Evolutionary conservation across 352 stramenopile genomes (phyloP).

Genomic region (Globisporangium okanoganense): DNA sequence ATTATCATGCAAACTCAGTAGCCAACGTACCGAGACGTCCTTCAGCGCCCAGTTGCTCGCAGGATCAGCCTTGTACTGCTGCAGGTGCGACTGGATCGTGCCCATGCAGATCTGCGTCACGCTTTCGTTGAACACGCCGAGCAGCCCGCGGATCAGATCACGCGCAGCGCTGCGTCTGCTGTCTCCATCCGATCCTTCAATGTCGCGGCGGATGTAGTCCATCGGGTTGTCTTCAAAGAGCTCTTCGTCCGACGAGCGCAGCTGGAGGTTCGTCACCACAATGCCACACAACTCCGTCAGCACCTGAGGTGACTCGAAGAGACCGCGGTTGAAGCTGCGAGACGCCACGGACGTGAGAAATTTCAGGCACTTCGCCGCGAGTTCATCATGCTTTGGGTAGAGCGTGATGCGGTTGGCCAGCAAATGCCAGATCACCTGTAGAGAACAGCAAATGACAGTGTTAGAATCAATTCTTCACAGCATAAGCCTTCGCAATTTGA

Average conservation of each 20-base stretch:
- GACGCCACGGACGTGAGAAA: constrained; percentile 96
- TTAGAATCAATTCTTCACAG: background rate
- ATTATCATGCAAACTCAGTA: background rate
- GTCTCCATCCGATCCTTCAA: constrained; percentile 97
- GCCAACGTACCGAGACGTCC: constrained; percentile 88
- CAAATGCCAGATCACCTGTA: constrained; percentile 66
- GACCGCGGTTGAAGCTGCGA: constrained; percentile 90
- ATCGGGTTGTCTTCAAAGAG: constrained; percentile 98
- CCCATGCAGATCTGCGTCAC: constrained; percentile 94
- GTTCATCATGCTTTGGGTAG: constrained; percentile 92
- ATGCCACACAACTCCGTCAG: constrained; percentile 94
- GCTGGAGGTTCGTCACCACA: constrained; percentile 97
- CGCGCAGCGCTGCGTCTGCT: constrained; percentile 93
- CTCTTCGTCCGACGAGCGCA: constrained; percentile 96
- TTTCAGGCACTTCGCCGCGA: constrained; percentile 96
- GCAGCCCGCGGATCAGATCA: constrained; percentile 94
- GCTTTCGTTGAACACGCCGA: constrained; percentile 91
- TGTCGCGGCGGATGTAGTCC: constrained; percentile 98
- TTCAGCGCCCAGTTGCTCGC: constrained; percentile 93
- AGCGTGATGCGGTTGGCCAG: constrained; percentile 69
- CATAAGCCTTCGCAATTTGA: background rate
- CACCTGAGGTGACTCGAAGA: constrained; percentile 85
- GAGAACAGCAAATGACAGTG: background rate
- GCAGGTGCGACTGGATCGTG: constrained; percentile 90
- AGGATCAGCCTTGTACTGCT: constrained; percentile 86